Evolutionary conservation across 2,329 filamentous ascomycete genomes (phyloP), one percentile per base, ranked within the genome.

Genomic region (Sordariomycetes sp.): DNA sequence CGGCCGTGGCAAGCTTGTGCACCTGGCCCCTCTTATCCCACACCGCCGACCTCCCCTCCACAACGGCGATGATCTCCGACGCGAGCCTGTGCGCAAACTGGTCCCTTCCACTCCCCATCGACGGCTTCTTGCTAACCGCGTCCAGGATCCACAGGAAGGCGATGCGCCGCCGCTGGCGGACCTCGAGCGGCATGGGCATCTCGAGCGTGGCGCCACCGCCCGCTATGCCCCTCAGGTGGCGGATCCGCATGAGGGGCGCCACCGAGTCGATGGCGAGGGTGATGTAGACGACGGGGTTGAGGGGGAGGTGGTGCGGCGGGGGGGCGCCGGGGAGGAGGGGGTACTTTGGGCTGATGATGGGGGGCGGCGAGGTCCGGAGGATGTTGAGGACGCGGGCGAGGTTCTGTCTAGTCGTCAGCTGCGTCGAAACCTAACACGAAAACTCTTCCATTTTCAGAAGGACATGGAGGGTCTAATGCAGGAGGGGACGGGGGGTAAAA

Each of bases 91-190:
- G 78, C 12, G 90, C 86, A 66, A 95, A 87, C 69, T 85, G 83
- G 61, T 79, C 79, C 59, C 81, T 80, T 8, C 88, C 88, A 65
- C 82, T 87, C 22, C 86, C 87, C 63, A 78, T 78, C 62, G 85
- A 87, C 61, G 80, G 82, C 72, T 87, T 85, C 77, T 90, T 94
- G 61, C 82, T 81, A 45, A 90, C 89, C n/a, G 84, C 80, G 61
- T 90, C 85, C 59, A 97, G 72, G 63, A 99, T 95, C 94, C 94
- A 99, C 69, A 81, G 75, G 62, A 96, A 86, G 1, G 92, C 91
- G 55, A 78, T 77, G 57, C 91, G 79, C 63, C 92, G 79, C 61
- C 92, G 80, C 69, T 95, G 87, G 60, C 90, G 80, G 61, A 86
- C 72, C 1, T 77, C 75, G 22, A 97, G 76, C 1, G 94, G 92